Percentiles rank a stretch among this genome's conserved stretches.
phyloP scores from a whole-genome alignment of 2,329 filamentous ascomycete species.

The Juglanconis sp. region DNA sequence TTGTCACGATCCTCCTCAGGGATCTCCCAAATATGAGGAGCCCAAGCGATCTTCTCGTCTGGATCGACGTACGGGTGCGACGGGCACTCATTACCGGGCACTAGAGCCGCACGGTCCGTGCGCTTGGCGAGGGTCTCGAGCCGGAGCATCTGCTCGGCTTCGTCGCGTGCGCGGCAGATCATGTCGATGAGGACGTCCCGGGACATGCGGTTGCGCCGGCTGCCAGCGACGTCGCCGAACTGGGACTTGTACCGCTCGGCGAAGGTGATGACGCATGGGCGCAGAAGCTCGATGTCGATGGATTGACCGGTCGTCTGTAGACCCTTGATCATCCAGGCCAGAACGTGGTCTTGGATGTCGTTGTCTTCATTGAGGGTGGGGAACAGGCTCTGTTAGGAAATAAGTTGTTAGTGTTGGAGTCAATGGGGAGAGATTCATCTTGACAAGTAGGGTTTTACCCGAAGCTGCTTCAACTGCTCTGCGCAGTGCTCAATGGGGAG shows the following conservation, averaged over 20 bases:
- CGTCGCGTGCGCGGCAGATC: slow-evolving; percentile 8
- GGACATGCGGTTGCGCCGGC: not conserved
- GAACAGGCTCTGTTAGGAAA: not conserved
- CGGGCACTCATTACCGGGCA: not conserved
- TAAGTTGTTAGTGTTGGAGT: not conserved
- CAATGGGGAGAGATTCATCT: not conserved
- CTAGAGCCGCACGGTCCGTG: not conserved
- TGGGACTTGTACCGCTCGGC: not conserved
- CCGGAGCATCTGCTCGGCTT: slow-evolving; percentile 3
- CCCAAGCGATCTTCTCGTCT: not conserved
- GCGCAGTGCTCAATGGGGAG: not conserved
- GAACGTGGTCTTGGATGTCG: not conserved
- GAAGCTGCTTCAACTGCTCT: not conserved
- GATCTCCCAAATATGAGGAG: not conserved
- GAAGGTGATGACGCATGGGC: slow-evolving; percentile 1
- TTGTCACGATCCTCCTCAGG: not conserved
- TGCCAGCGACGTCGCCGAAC: not conserved
- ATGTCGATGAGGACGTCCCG: not conserved
- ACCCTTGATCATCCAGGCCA: not conserved
- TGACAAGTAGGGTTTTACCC: not conserved
- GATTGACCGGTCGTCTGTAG: slow-evolving; percentile 8
- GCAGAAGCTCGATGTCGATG: slow-evolving; percentile 3
- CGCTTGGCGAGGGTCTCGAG: not conserved
- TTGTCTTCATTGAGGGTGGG: not conserved
- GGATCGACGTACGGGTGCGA: not conserved